Conservation (phyloP, 1,284 basidiomycete genomes). For the Ustilago hordei region DNA sequence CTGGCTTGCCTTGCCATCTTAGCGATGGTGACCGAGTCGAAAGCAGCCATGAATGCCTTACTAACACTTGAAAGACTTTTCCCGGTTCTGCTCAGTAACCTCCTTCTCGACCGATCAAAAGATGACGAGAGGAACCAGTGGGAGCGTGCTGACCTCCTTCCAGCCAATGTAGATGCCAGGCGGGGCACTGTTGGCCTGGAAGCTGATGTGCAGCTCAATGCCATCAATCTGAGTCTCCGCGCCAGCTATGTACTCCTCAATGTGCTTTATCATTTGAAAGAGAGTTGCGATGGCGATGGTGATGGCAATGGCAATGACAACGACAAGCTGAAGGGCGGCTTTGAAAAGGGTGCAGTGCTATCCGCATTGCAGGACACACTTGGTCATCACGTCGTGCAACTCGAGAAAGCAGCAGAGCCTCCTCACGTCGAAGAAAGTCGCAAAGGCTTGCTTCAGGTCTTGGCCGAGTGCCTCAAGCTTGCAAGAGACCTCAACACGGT, state of each 20-base stretch:
- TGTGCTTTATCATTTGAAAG: constrained; percentile 21
- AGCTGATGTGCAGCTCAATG: constrained; percentile 32
- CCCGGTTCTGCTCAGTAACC: constrained; percentile 13
- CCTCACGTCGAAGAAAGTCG: constrained; percentile 33
- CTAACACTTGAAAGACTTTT: constrained; percentile 33
- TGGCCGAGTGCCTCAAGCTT: constrained; percentile 37
- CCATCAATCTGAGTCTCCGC: constrained; percentile 32
- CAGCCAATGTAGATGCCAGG: neutral
- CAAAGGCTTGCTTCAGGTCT: constrained; percentile 27
- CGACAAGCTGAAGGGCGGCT: neutral
- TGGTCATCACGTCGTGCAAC: constrained; percentile 20
- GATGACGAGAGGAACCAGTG: constrained; percentile 25
- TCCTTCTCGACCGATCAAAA: constrained; percentile 32
- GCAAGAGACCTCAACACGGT: constrained; percentile 7
- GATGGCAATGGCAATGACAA: neutral
- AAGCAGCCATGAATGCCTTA: constrained; percentile 9
- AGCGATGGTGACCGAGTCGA: constrained; percentile 36
- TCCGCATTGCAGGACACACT: constrained; percentile 23
- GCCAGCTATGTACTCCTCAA: constrained; percentile 39
- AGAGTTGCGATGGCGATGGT: too few species aligned
- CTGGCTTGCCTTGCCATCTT: constrained; percentile 36
- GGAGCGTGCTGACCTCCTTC: constrained; percentile 33
- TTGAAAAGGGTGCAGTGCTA: constrained; percentile 11
- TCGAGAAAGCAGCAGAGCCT: constrained; percentile 10
- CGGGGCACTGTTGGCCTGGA: constrained; percentile 1